These are phyloP conservation scores for Sporothrix brunneoviolacea DNA, from an alignment of 2,329 filamentous ascomycete species.

Conservation along the genomic window DNA sequence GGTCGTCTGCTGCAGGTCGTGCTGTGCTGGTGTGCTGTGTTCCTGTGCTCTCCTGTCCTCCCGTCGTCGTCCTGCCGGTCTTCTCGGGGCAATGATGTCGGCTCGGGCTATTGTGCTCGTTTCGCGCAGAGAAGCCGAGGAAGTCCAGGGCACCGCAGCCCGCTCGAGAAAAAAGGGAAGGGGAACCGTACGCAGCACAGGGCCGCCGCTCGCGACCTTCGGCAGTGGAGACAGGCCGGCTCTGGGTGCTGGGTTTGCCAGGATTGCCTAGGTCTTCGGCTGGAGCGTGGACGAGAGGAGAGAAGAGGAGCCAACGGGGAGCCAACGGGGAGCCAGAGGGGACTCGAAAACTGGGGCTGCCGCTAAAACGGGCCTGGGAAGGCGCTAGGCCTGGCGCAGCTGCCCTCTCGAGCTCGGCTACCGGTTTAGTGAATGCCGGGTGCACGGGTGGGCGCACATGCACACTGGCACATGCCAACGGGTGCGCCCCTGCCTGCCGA, in stretches of 20 bases:
- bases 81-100: slow-evolving; percentile 12
- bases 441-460: neutral
- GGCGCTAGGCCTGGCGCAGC: too few relatives aligned
- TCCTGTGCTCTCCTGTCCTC: too few relatives aligned
- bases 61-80: neutral
- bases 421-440: slow-evolving; percentile 12
- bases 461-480: neutral
- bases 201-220: too few relatives aligned
- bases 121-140: slow-evolving; percentile 1
- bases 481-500: too few relatives aligned
- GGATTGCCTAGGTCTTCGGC: slow-evolving; percentile 7
- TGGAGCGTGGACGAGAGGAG: slow-evolving; percentile 7
- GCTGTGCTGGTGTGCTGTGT: too few relatives aligned
- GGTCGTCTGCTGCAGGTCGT: neutral
- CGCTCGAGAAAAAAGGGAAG: neutral
- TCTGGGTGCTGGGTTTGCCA: too few relatives aligned
- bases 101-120: slow-evolving; percentile 5
- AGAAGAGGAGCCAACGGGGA: neutral
- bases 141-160: too few relatives aligned
- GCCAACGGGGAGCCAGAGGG: too few relatives aligned
- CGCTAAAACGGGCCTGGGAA: neutral
- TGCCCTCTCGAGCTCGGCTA: slow-evolving; percentile 8
- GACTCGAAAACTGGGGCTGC: slow-evolving; percentile 3
- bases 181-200: too few relatives aligned
- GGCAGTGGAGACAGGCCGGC: slow-evolving; percentile 8